These are phyloP conservation scores for Talaromyces funiculosus DNA, from an alignment of 2,329 filamentous ascomycete species.

Conservation along the genomic window DNA sequence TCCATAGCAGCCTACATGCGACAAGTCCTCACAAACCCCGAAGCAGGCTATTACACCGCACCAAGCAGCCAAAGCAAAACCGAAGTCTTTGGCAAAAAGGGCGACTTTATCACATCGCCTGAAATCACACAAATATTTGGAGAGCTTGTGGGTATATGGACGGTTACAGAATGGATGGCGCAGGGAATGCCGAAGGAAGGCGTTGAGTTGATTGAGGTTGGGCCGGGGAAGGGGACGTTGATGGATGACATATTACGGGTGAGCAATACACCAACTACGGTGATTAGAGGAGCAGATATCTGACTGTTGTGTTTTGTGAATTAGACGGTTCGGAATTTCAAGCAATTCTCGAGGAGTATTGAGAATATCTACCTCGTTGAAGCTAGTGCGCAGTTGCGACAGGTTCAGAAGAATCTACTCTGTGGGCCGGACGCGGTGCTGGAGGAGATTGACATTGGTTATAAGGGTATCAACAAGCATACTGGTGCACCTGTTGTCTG, in stretches of 20 bases:
- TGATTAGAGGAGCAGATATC: not conserved
- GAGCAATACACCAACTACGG: conserved; percentile 28
- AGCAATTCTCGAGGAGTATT: conserved; percentile 66
- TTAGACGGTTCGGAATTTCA: conserved; percentile 80
- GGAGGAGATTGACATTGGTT: conserved; percentile 66
- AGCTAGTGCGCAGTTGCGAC: conserved; percentile 73
- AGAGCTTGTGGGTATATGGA: conserved; percentile 89
- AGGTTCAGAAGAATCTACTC: conserved; percentile 72
- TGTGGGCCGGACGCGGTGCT: conserved; percentile 66
- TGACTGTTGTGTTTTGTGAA: not conserved
- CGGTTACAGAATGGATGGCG: conserved; percentile 92
- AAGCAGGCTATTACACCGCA: conserved; percentile 90
- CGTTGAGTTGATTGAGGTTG: conserved; percentile 87
- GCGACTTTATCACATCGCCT: conserved; percentile 94
- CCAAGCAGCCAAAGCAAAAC: conserved; percentile 65
- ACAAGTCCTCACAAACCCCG: conserved; percentile 87
- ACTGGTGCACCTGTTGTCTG: conserved; percentile 71
- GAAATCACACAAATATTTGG: conserved; percentile 98
- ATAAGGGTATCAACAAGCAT: conserved; percentile 70
- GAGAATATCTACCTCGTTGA: conserved; percentile 92
- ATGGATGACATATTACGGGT: conserved; percentile 96
- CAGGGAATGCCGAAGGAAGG: conserved; percentile 70
- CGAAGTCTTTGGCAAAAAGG: conserved; percentile 87
- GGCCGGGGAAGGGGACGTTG: conserved; percentile 85
- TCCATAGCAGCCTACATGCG: conserved; percentile 95